Evolutionary conservation across 495 filamentous ascomycete genomes (phyloP).

Genomic region (Neurospora pannonica): DNA sequence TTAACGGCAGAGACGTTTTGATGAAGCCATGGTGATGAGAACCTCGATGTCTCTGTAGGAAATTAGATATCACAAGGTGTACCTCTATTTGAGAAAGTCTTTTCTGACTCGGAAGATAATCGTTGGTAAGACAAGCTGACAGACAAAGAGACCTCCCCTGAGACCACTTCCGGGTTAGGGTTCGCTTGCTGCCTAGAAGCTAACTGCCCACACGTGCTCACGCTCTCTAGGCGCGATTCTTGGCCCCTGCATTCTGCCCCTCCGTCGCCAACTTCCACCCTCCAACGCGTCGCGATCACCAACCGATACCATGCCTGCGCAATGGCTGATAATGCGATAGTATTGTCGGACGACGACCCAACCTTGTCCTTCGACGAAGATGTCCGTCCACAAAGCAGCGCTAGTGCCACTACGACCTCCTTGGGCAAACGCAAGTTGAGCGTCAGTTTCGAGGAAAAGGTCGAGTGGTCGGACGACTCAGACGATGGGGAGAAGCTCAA

Average conservation of each 20-base stretch:
- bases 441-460: conserved; percentile 21
- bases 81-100: neutral
- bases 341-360: conserved; percentile 15
- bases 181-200: neutral
- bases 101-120: neutral
- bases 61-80: neutral
- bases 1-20: neutral
- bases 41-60: neutral
- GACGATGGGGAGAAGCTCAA: conserved; percentile 27
- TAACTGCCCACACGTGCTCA: conserved; percentile 2
- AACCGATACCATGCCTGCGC: neutral
- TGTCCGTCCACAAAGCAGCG: neutral
- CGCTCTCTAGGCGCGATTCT: conserved; percentile 2
- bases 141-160: neutral
- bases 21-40: neutral
- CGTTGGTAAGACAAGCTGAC: neutral
- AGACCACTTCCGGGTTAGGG: neutral
- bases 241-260: neutral
- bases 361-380: conserved; percentile 8
- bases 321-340: conserved; percentile 11
- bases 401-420: neutral
- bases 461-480: conserved; percentile 30
- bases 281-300: neutral
- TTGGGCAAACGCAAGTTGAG: conserved; percentile 18
- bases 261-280: neutral